These are phyloP conservation scores for Tulasnella sp. DNA, from an alignment of 768 basidiomycete genomes.

Conservation along the genomic window DNA sequence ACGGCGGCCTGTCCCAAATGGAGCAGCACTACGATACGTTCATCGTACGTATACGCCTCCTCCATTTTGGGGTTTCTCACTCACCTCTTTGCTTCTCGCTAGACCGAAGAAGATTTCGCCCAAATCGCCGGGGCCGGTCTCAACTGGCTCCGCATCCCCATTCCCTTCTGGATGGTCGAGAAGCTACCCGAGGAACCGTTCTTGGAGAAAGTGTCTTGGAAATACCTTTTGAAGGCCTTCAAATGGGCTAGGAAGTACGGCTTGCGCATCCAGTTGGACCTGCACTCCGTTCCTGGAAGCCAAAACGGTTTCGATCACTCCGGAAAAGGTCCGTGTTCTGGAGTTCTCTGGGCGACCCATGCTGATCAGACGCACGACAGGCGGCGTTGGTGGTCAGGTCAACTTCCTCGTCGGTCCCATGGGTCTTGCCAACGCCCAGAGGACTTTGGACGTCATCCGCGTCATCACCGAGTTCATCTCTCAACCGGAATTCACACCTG, in stretches of 20 bases:
- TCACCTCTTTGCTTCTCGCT: conserved; percentile 16
- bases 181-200: conserved; percentile 71
- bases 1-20: conserved; percentile 44
- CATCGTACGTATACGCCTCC: conserved; percentile 56
- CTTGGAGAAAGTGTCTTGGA: conserved; percentile 73
- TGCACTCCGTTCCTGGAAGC: conserved; percentile 39
- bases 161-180: conserved; percentile 91
- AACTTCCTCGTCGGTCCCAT: conserved; percentile 82
- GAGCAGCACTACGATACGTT: conserved; percentile 91
- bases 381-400: conserved; percentile 48
- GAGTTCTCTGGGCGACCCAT: too few species aligned
- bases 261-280: conserved; percentile 83
- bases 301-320: conserved; percentile 99
- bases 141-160: conserved; percentile 85
- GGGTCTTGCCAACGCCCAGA: conserved; percentile 92
- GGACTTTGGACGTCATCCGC: conserved; percentile 80
- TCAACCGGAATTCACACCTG: conserved; percentile 49
- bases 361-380: too few species aligned
- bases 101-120: conserved; percentile 95
- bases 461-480: conserved; percentile 81
- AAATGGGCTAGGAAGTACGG: conserved; percentile 97
- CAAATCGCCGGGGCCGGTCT: conserved; percentile 89
- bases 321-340: too few species aligned
- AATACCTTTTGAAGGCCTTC: conserved; percentile 86
- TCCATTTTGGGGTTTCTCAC: background rate